These are phyloP conservation scores for Millerozyma miso DNA, from an alignment of 805 yeast genomes.

Conservation along the genomic window DNA sequence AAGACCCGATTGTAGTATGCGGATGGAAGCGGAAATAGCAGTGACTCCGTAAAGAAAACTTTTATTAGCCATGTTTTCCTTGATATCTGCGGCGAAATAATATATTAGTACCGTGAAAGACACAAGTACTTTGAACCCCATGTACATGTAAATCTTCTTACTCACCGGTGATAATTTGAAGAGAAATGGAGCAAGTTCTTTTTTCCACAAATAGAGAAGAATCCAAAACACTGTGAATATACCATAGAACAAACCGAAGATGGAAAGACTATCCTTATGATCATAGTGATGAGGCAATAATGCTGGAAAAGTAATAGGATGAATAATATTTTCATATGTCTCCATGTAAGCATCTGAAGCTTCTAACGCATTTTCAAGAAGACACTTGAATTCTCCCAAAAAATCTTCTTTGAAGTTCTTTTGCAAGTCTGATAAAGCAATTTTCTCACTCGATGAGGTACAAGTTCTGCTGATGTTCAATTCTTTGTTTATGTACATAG, in stretches of 20 bases:
- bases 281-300: not conserved
- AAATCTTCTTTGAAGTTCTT: too few species aligned
- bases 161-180: not conserved
- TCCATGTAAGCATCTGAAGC: too few species aligned
- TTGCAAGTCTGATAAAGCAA: too few species aligned
- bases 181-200: not conserved
- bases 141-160: not conserved
- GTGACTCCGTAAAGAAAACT: not conserved
- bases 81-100: not conserved
- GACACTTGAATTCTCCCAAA: too few species aligned
- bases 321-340: too few species aligned
- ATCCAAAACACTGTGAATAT: not conserved
- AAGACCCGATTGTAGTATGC: not conserved
- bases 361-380: too few species aligned
- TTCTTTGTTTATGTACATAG: too few species aligned
- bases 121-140: not conserved
- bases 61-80: not conserved
- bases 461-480: too few species aligned
- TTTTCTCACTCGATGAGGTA: too few species aligned
- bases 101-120: not conserved
- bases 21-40: not conserved
- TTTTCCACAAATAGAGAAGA: too few species aligned
- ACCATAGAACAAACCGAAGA: not conserved
- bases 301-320: too few species aligned
- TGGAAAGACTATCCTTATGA: not conserved